A percentile compares a stretch with the other conserved stretches of the same genome.
Conservation (phyloP, 2,329 filamentous ascomycete species). For the Colletotrichum chrysophilum region DNA sequence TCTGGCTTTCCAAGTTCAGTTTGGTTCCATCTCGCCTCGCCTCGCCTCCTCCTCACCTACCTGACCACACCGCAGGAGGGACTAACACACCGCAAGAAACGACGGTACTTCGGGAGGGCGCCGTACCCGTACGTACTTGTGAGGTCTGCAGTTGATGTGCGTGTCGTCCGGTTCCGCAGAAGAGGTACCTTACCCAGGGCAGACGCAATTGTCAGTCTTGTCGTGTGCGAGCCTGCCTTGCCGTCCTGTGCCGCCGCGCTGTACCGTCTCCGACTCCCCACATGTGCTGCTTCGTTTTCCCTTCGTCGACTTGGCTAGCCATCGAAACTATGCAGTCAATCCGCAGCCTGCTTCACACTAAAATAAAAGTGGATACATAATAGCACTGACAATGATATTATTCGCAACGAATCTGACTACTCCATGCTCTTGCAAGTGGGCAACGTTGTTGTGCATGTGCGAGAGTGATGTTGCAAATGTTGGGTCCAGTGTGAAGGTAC, state of each 20-base stretch:
- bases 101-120: not conserved
- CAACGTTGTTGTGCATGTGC: not conserved
- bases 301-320: slow-evolving; percentile 1
- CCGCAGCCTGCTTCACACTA: slow-evolving; percentile 10
- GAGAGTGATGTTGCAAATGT: not conserved
- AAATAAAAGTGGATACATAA: not conserved
- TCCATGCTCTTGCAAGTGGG: not conserved
- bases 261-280: not conserved
- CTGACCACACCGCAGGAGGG: not conserved
- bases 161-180: not conserved
- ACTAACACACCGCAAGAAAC: not conserved
- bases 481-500: not conserved
- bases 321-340: not conserved
- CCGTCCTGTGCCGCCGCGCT: not conserved
- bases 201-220: not conserved
- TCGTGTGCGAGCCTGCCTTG: not conserved
- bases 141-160: not conserved
- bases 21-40: not conserved
- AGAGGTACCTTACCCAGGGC: not conserved
- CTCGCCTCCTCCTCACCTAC: not conserved
- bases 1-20: not conserved
- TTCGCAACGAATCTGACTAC: not conserved
- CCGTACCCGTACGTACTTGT: not conserved
- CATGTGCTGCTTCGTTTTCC: not conserved
- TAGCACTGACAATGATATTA: not conserved